Evolutionary conservation across 768 basidiomycete genomes (phyloP), one percentile per base, ranked within the genome.

Genomic region (Mycena capillaripes): DNA sequence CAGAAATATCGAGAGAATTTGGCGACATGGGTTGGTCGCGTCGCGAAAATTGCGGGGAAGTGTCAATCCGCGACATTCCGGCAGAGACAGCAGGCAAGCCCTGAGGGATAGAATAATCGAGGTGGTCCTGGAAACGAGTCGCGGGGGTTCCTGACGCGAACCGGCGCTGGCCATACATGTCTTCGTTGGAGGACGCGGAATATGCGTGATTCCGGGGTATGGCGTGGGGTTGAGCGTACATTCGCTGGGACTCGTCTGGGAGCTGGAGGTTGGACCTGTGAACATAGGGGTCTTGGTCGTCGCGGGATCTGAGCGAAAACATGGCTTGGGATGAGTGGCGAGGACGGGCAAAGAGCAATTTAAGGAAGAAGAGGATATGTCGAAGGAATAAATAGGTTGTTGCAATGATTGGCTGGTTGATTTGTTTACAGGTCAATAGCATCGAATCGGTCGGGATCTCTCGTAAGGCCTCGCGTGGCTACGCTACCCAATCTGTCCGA

Each of bases 1-100:
- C 30, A 48, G 67, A 72, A 50, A 65, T 23, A 32, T 71, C 67
- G 36, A 75, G 38, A n/a, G 71, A 72, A 40, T 67, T 58, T 1
- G 76, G 68, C 14, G 73, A 72, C 14, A 65, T 60, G 10, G 72
- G 72, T 42, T 66, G 71, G 40, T 73, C 69, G 71, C 75, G 75
- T 58, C 69, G 59, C 5, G 70, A 9, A 64, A 55, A 70, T 52
- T 64, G 70, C 3, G 66, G 46, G 27, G 66, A 68, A 17, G 69
- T 70, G 57, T 75, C 70, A n/a, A 75, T 66, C 27, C 74, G 66
- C 48, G 74, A 59, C 34, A 75, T 38, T n/a, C 48, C 62, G 66
- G 66, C 34, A 34, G 74, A 40, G 21, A 65, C 50, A 34, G 53
- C 6, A 2, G 69, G 73, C 29, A 71, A 6, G 25, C 53, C 60